Evolutionary conservation across 2,329 filamentous ascomycete genomes (phyloP).

Genomic region (Aspergillus sp.): DNA sequence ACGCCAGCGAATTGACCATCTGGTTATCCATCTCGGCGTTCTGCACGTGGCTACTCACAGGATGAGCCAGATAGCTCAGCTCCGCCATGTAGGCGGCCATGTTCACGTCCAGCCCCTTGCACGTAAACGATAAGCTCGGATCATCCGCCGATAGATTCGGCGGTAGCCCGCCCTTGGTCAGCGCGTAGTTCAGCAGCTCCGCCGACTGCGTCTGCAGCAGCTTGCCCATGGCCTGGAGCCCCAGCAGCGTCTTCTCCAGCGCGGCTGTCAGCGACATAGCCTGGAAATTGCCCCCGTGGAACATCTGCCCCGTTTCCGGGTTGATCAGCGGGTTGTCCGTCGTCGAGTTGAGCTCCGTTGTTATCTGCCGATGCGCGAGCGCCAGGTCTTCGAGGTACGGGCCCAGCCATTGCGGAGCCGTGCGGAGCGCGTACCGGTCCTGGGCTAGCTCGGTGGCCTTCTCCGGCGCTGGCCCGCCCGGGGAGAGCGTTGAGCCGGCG

Average conservation of each 20-base stretch:
- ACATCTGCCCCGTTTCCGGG: constrained; percentile 29
- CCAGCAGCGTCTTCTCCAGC: constrained; percentile 49
- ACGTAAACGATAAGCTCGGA: constrained; percentile 47
- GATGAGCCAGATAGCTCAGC: constrained; percentile 51
- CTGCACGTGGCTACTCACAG: constrained; percentile 54
- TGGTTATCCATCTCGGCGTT: constrained; percentile 60
- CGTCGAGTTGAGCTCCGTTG: constrained; percentile 54
- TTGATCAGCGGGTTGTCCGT: constrained; percentile 59
- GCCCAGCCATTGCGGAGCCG: constrained; percentile 57
- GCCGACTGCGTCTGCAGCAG: constrained; percentile 54
- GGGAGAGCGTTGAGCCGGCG: constrained; percentile 37
- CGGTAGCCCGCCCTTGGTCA: constrained; percentile 49
- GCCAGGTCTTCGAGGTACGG: constrained; percentile 55
- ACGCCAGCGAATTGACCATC: constrained; percentile 54
- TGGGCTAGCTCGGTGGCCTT: constrained; percentile 38
- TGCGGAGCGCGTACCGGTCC: constrained; percentile 57
- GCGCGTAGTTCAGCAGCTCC: constrained; percentile 52
- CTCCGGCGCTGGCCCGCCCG: not conserved
- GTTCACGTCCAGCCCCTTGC: constrained; percentile 57
- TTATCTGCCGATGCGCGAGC: constrained; percentile 48
- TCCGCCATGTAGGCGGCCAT: constrained; percentile 56
- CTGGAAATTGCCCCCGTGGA: constrained; percentile 60
- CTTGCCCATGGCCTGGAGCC: constrained; percentile 46
- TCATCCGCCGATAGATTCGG: constrained; percentile 54
- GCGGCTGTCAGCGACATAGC: constrained; percentile 53